Percentiles rank a stretch among this genome's conserved stretches.
Evolutionary conservation across 2,329 filamentous ascomycete genomes (phyloP).

Genomic region (Byssochlamys sp.): DNA sequence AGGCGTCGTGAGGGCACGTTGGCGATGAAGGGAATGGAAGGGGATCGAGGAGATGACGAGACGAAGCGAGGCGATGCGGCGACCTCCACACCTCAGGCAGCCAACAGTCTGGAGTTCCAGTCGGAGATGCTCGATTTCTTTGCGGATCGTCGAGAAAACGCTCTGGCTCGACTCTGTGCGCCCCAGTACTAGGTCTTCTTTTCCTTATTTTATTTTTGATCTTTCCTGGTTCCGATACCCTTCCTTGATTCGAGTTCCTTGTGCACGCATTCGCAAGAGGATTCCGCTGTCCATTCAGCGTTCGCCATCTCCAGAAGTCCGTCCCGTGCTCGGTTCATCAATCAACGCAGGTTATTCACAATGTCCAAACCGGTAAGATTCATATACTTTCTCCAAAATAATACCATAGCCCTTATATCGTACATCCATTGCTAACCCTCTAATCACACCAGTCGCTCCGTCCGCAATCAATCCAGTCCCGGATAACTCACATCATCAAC

Average conservation of each 20-base stretch:
- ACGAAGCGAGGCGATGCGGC: slow-evolving; percentile 2
- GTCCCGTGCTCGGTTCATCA: not conserved
- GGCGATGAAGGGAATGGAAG: slow-evolving; percentile 1
- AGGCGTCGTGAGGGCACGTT: not conserved
- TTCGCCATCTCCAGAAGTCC: not conserved
- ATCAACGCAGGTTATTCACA: slow-evolving; percentile 1
- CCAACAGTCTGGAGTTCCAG: not conserved
- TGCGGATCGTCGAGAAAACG: not conserved
- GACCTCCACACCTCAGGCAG: slow-evolving; percentile 3
- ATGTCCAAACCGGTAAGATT: slow-evolving; percentile 21
- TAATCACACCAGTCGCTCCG: slow-evolving; percentile 11
- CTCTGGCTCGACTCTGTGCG: not conserved
- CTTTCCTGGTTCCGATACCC: not conserved
- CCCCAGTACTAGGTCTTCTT: not conserved
- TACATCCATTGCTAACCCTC: not conserved
- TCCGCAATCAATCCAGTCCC: slow-evolving; percentile 21
- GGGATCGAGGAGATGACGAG: slow-evolving; percentile 4
- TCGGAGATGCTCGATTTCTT: not conserved
- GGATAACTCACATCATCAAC: slow-evolving; percentile 34
- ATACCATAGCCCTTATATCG: not conserved
- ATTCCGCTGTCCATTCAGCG: not conserved
- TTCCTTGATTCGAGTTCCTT: not conserved
- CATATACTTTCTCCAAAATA: not conserved
- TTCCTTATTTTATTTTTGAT: not conserved
- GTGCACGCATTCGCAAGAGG: not conserved